Evolutionary conservation across 2,329 filamentous ascomycete species (phyloP).

Genomic region (Colletotrichum karsti): DNA sequence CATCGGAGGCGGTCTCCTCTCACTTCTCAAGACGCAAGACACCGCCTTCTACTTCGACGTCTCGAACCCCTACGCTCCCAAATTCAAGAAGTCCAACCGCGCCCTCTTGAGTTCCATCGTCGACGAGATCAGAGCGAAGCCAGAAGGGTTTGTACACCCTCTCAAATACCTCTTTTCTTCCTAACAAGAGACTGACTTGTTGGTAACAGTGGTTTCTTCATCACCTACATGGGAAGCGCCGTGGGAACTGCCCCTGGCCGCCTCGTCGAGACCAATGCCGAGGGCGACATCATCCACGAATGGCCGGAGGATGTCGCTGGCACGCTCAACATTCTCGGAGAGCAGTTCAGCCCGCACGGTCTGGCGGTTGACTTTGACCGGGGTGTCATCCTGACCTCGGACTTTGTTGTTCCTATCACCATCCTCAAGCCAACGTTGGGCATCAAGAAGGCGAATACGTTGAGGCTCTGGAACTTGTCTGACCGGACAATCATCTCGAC

Average conservation of each 20-base stretch:
- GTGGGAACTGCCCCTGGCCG: constrained; percentile 65
- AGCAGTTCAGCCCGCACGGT: constrained; percentile 71
- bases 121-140: neutral
- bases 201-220: neutral
- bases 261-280: constrained; percentile 54
- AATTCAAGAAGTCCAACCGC: constrained; percentile 67
- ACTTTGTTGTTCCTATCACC: constrained; percentile 69
- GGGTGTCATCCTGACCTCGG: constrained; percentile 67
- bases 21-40: constrained; percentile 67
- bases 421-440: constrained; percentile 67
- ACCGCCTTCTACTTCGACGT: constrained; percentile 71
- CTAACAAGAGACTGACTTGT: neutral
- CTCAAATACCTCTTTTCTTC: neutral
- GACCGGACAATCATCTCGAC: neutral
- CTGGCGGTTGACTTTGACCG: constrained; percentile 65
- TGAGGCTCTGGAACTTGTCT: neutral
- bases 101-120: constrained; percentile 49
- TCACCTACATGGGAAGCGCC: constrained; percentile 67
- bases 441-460: constrained; percentile 62
- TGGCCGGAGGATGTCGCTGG: constrained; percentile 65
- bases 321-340: constrained; percentile 63
- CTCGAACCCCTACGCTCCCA: constrained; percentile 64
- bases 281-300: constrained; percentile 69
- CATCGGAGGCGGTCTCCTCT: constrained; percentile 65
- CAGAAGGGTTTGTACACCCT: neutral